A percentile compares a stretch with the other conserved stretches of the same genome.
Evolutionary conservation across 495 filamentous ascomycete genomes (phyloP).

Genomic region (Penicillium parvum): DNA sequence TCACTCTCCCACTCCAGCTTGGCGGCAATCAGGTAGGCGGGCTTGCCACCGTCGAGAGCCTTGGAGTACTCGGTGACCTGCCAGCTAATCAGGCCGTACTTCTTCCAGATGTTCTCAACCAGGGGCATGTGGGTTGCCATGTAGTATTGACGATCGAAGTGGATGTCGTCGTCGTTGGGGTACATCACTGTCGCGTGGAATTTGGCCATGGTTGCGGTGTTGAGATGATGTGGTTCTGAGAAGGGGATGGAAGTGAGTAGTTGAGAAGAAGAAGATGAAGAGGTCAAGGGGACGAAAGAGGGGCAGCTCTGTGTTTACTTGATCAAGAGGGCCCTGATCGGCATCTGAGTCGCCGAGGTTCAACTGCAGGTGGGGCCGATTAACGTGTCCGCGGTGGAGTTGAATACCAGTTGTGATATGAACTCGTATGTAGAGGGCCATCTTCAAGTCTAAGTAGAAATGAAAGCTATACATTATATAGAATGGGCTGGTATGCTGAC

Average conservation of each 20-base stretch:
- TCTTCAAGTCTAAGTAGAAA: too few species aligned
- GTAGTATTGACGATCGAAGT: constrained; percentile 26
- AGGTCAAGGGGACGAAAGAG: too few species aligned
- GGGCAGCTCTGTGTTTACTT: too few species aligned
- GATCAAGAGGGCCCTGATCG: too few species aligned
- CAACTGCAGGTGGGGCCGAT: too few species aligned
- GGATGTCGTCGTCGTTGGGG: constrained; percentile 20
- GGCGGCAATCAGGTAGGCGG: constrained; percentile 20
- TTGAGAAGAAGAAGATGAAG: not conserved
- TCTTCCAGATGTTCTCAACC: constrained; percentile 18
- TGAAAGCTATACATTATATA: too few species aligned
- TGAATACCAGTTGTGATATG: too few species aligned
- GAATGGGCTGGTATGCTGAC: too few species aligned
- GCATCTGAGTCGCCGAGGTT: too few species aligned
- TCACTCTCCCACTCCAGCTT: constrained; percentile 21
- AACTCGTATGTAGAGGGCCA: too few species aligned
- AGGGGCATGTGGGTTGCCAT: constrained; percentile 26
- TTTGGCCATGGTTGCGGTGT: constrained; percentile 17
- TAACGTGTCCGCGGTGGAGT: too few species aligned
- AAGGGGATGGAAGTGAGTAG: not conserved
- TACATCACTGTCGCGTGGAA: constrained; percentile 19
- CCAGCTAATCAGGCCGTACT: constrained; percentile 19
- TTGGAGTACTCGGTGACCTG: constrained; percentile 16
- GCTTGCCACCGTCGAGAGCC: constrained; percentile 11
- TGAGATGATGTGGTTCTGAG: too few species aligned